A percentile compares a stretch with the other conserved stretches of the same genome.
These are phyloP conservation scores for Warburgia ugandensis DNA, from an alignment of 164 flowering plant genomes.

Conservation along the genomic window DNA sequence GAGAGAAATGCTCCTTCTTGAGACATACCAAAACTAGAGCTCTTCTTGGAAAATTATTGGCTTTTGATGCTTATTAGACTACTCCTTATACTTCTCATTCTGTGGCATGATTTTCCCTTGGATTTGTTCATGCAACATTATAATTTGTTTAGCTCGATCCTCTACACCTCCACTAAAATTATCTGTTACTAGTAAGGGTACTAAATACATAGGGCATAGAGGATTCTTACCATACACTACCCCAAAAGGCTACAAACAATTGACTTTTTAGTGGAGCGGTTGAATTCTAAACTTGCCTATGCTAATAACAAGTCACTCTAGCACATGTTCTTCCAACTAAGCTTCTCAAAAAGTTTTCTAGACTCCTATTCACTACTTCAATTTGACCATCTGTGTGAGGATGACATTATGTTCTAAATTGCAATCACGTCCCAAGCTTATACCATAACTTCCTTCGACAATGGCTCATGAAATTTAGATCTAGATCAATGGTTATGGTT, in stretches of 20 bases:
- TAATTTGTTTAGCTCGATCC: not conserved
- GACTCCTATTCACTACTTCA: slow-evolving; percentile 5
- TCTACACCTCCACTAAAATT: not conserved
- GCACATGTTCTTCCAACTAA: too few relatives aligned
- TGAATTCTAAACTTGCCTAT: not conserved
- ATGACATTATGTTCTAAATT: not conserved
- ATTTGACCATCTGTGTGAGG: not conserved
- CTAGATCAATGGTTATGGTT: not conserved
- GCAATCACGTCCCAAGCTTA: not conserved
- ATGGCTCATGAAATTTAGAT: slow-evolving; percentile 2
- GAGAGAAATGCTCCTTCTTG: too few relatives aligned
- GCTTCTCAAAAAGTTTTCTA: not conserved
- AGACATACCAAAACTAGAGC: not conserved
- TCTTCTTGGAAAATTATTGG: not conserved
- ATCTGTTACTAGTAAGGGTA: not conserved
- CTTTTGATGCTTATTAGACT: not conserved
- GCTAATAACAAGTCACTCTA: too few relatives aligned
- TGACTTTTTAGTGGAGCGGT: not conserved
- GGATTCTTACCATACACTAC: not conserved
- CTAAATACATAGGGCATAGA: not conserved
- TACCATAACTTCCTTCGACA: slow-evolving; percentile 1
- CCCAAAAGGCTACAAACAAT: not conserved
- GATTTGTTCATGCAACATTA: not conserved
- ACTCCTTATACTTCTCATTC: not conserved
- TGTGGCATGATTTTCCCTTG: not conserved